Base-by-base conservation (phyloP, 805 yeast genomes). In the Candida argentea region DNA sequence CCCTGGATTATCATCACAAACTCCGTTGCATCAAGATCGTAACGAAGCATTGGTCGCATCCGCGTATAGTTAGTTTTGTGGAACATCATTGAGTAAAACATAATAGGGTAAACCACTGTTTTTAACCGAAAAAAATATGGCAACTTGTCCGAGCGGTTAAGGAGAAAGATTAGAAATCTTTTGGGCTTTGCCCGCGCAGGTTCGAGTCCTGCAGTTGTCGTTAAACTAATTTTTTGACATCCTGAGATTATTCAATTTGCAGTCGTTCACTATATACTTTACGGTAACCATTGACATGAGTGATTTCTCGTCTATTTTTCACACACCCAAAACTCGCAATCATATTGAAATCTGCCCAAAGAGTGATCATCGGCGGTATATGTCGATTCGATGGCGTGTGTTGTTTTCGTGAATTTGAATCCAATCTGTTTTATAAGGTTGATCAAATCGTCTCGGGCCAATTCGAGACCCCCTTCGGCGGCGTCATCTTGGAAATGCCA, bases 161-260 rank as follows among this genome's bases (percentile, higher is more conserved):
- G 73, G 75, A 72, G 73, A 66, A 66, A 67, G 74, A 68, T 65
- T 36, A 34, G 52, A 48, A 48, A 48, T 47, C 53, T 47, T 47
- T 48, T 47, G 53, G 52, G 53, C 50, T 47, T 37, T 44, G 51
- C 53, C 53, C 53, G 52, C 53, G 52, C 53, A 48, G 53, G 53
- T 70, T 72, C 79, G 75, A 72, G 53, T 71, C 79, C 78, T 72
- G 79, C 76, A 67, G 77, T 66, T 71, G 76, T 70, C 77, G 76
- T 39, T 48, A 52, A n/a, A n/a, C n/a, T n/a, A n/a, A n/a, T n/a
- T n/a, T n/a, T n/a, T n/a, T n/a, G n/a, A n/a, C n/a, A n/a, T n/a
- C n/a, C n/a, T n/a, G n/a, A n/a, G n/a, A n/a, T n/a, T n/a, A n/a
- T n/a, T n/a, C n/a, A n/a, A n/a, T n/a, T n/a, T n/a, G n/a, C n/a